Base-by-base conservation (phyloP, 331 rosid species). In the Stylosanthes scabra region DNA sequence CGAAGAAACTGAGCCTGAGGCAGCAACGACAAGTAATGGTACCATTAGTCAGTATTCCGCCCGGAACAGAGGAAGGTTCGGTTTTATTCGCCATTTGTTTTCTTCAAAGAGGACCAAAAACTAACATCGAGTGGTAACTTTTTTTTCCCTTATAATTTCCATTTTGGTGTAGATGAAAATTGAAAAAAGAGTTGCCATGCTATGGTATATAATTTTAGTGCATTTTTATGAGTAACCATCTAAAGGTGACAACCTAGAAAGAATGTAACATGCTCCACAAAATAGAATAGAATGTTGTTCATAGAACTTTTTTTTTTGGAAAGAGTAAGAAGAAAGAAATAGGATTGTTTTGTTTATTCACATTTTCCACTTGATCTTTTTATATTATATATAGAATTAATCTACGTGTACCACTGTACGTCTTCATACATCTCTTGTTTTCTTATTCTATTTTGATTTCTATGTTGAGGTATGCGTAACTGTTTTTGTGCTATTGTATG, bases 21-120 rank as follows among this genome's bases (percentile, higher is more conserved):
- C 73, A 62, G 85, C 82, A 10, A 75, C 89, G 49, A 88, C 87
- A 16, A 90, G 97, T 56, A 88, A 88, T 9, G 89, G 89, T 49
- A 41, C 91, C 62, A 86, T 91, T 66, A 75, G 84, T 2, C 97
- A 87, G 79, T 87, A 84, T 56, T 90, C 99, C 60, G 82, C 78
- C 20, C 92, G 97, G 13, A 74, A 88, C 66, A 78, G 88, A 83
- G 97, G 97, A 71, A 91, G 86, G 89, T 95, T 95, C 69, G 83
- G 90, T 15, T 95, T 95, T 76, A 83, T 95, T 31, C 91, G 99
- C 60, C 99, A 91, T 14, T 85, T 94, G 69, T 94, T 94, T 69
- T 77, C 96, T 74, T 96, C 97, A 11, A 94, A 88, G 83, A 91
- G 89, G 86, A 65, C 87, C 71, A 91, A 83, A 88, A 87, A 81